Base-by-base conservation (phyloP, 208 protist species). In the Leptomonas seymouri region DNA sequence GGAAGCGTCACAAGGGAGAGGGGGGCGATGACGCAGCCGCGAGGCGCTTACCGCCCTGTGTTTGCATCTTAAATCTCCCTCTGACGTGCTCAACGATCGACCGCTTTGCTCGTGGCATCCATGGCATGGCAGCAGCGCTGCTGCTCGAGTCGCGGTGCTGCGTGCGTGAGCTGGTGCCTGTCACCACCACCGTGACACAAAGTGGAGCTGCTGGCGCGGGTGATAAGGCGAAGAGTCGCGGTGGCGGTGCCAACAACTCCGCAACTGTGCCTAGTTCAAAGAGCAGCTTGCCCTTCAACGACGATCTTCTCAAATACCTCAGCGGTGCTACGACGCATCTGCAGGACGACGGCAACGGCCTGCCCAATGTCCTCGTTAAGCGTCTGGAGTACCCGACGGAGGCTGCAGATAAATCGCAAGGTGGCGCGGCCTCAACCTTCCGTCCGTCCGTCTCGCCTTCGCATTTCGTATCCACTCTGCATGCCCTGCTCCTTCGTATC, bases 41-140 rank as follows among this genome's bases (percentile, higher is more conserved):
- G 74, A 27, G 57, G 42, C 48, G 79, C 50, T 42, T 90, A 68
- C 71, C 86, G 81, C 63, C 67, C 3, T 67, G 42, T 21, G 71
- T 77, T 9, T 77, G 71, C 39, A 30, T 77, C 18, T 41, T 77
- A 25, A 59, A 67, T 27, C 30, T 51, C 0, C 63, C 58, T 2
- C 42, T 71, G 3, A 55, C 44, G 14, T 55, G 56, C 31, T 42
- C 57, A 0, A 57, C n/a, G 2, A 62, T 77, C 1, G 27, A 63
- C 39, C 63, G 56, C 15, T 31, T 77, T 48, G 64, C 64, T 1
- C 39, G 58, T 7, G 41, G 49, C 23, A 45, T 77, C 9, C 39
- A 12, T n/a, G 30, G 58, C 25, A 44, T 77, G 18, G 63, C 71
- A 0, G 55, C 64, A 0, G 71, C 56, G 46, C 21, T 77, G 48